A percentile compares a stretch with the other conserved stretches of the same genome.
Conservation (phyloP, 1,284 basidiomycete genomes). For the Rhodotorula sp. region DNA sequence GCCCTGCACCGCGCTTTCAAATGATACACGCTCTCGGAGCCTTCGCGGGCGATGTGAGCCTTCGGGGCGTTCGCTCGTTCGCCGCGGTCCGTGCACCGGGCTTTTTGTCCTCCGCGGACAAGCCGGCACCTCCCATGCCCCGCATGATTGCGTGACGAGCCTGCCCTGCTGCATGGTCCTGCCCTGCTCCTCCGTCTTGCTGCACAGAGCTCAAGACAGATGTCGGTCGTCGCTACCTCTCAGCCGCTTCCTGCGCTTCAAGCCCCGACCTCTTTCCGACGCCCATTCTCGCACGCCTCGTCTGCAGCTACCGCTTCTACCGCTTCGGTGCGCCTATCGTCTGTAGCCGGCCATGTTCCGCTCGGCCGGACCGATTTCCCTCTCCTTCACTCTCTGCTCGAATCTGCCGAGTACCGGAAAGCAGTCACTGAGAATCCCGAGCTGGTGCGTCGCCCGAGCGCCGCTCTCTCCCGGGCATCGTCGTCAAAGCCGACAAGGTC, state of each 20-base stretch:
- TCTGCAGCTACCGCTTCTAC: not conserved
- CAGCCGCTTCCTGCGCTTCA: not conserved
- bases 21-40: no score
- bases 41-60: no score
- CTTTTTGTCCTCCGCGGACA: not conserved
- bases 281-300: not conserved
- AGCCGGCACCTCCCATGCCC: not conserved
- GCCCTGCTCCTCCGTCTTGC: not conserved
- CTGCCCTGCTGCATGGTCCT: not conserved
- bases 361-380: slow-evolving; percentile 1
- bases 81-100: not conserved
- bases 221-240: not conserved
- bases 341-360: not conserved
- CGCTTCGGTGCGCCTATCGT: not conserved
- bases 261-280: not conserved
- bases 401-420: slow-evolving; percentile 3
- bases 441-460: not conserved
- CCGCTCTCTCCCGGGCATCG: no score
- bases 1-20: no score
- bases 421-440: not conserved
- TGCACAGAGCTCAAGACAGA: not conserved
- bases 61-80: no score
- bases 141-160: not conserved
- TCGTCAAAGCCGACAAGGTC: no score
- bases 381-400: slow-evolving; percentile 12